Base-by-base conservation (phyloP, 2,329 filamentous ascomycete species). In the Leptosphaerulina australis region DNA sequence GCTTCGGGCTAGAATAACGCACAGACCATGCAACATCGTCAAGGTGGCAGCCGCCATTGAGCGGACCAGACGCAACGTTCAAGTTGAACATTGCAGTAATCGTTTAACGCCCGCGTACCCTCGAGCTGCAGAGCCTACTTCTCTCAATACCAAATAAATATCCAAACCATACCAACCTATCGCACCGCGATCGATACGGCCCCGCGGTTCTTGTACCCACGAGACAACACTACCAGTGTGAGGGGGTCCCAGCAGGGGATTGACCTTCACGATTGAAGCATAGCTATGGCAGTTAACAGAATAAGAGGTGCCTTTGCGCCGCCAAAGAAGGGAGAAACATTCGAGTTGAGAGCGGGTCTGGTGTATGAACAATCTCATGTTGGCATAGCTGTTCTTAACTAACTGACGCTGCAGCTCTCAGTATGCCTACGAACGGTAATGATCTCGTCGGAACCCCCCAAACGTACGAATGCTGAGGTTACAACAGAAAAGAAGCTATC, bases 261-360 rank as follows among this genome's bases (percentile, higher is more conserved):
- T 64, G 58, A 54, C 60, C 63, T 67, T 53, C 60, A 49, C 62
- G 52, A 55, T 47, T 63, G 50, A 66, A 61, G 49, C 51, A 59
- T 56, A 71, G 71, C 67, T 66, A 96, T 96, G 91, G 93, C 94
- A 71, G 93, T 97, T 74, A 97, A 94, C 79, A 88, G 93, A 75
- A 94, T 99, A 75, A 87, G 89, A 73, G 92, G 89, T 76, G 94
- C 93, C 68, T 96, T 99, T 75, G 88, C 90, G 73, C 87, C 87
- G 73, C 94, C 94, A 66, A 86, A 88, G 70, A 99, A 99, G 80
- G 94, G 94, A 74, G 94, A 99, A 79, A 99, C 94, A 12, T 97
- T 96, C 73, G 94, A 99, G 81, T 79, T 99, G 76, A 88, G 94
- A 74, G 91, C 93, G 58, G 94, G 94, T 29, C 81, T 99, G 73